Conservation (phyloP, 768 basidiomycete genomes). For the Atractiella rhizophila region DNA sequence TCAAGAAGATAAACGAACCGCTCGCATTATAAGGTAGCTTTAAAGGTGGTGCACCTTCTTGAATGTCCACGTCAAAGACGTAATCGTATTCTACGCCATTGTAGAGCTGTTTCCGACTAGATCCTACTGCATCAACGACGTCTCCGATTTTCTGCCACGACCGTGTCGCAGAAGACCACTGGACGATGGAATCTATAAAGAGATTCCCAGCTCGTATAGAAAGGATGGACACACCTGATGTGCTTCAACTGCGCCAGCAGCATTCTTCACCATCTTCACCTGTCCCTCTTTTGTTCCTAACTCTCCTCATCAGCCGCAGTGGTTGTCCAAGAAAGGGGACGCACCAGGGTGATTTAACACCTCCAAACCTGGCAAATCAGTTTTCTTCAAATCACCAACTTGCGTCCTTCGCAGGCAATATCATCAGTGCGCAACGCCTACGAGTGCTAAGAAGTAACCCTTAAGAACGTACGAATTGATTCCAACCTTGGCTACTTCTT, state of each 20-base stretch:
- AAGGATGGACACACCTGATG: constrained; percentile 41
- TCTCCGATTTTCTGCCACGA: constrained; percentile 87
- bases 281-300: constrained; percentile 78
- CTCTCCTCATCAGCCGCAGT: neutral
- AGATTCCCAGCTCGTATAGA: neutral
- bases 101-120: constrained; percentile 69
- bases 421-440: neutral
- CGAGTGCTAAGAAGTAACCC: neutral
- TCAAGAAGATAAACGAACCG: neutral
- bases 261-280: constrained; percentile 63
- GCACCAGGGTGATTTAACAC: constrained; percentile 45
- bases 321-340: no score
- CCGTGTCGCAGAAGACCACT: constrained; percentile 53
- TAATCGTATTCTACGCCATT: constrained; percentile 92
- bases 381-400: constrained; percentile 76
- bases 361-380: constrained; percentile 66
- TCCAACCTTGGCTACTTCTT: constrained; percentile 46
- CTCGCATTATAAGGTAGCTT: constrained; percentile 76
- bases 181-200: constrained; percentile 5
- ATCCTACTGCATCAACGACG: constrained; percentile 81
- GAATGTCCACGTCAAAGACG: constrained; percentile 93
- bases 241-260: constrained; percentile 52
- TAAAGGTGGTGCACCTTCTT: constrained; percentile 71
- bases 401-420: constrained; percentile 30
- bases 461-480: constrained; percentile 32